Percentiles rank a stretch among this genome's conserved stretches.
Evolutionary conservation across 106 monocot genomes (phyloP).

Genomic region (Chionographis japonica): DNA sequence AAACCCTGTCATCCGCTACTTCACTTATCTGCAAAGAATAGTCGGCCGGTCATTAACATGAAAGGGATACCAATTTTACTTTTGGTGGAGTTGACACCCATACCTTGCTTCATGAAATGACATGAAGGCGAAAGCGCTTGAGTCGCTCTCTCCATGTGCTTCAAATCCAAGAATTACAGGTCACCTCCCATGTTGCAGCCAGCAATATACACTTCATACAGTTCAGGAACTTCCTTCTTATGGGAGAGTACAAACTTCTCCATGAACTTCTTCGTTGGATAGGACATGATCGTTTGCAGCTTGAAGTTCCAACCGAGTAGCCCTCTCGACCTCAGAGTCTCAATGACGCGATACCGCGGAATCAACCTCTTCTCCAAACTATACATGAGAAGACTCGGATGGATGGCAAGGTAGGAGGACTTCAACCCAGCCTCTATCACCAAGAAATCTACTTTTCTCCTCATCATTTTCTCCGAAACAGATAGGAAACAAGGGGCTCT

Average conservation of each 20-base stretch:
- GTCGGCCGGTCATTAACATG: no score
- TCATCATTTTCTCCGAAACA: not conserved
- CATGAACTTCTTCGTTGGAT: not conserved
- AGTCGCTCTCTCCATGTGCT: no score
- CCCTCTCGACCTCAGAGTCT: slow-evolving; percentile 4
- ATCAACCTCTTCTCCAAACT: slow-evolving; percentile 13
- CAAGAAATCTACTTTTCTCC: slow-evolving; percentile 14
- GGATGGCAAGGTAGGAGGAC: not conserved
- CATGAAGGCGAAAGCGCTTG: no score
- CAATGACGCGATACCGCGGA: slow-evolving; percentile 5
- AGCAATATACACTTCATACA: not conserved
- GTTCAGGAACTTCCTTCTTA: slow-evolving; percentile 5
- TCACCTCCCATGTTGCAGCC: no score
- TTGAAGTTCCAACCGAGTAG: not conserved
- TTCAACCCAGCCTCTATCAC: not conserved
- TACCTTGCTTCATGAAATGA: no score
- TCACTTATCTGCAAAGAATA: no score
- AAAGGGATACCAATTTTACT: no score
- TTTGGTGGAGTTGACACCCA: no score
- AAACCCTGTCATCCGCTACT: no score
- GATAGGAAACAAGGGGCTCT: not conserved
- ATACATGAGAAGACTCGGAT: not conserved
- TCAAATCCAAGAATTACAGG: no score
- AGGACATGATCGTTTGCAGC: not conserved
- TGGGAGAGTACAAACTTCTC: not conserved